Conservation (phyloP, 495 filamentous ascomycete species). For the Talaromyces thailandensis region DNA sequence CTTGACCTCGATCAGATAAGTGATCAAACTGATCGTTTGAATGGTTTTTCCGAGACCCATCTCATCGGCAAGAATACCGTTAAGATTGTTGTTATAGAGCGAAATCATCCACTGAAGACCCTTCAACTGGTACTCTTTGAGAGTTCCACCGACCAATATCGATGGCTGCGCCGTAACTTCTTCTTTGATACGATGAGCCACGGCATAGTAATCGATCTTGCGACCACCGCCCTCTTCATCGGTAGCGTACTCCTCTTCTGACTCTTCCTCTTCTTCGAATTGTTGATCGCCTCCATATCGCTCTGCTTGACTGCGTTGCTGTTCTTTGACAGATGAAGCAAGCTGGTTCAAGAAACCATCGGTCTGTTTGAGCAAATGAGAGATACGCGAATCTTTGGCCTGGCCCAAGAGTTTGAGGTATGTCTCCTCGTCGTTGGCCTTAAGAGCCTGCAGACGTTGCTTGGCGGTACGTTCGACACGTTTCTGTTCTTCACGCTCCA, state of each 20-base stretch:
- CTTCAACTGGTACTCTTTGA: conserved; percentile 98
- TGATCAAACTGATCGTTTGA: conserved; percentile 95
- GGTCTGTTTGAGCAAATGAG: conserved; percentile 89
- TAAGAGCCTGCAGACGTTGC: conserved; percentile 97
- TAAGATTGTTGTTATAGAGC: conserved; percentile 98
- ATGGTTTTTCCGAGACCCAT: conserved; percentile 99
- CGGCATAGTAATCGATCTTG: conserved; percentile 96
- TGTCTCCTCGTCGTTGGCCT: conserved; percentile 97
- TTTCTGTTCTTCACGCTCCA: conserved; percentile 98
- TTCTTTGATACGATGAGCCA: conserved; percentile 92
- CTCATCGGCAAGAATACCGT: conserved; percentile 96
- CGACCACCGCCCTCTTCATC: conserved; percentile 55
- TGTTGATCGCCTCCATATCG: conserved; percentile 60
- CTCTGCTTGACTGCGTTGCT: conserved; percentile 74
- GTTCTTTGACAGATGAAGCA: conserved; percentile 80
- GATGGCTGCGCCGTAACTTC: conserved; percentile 71
- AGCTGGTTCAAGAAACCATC: conserved; percentile 96
- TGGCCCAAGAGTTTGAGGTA: conserved; percentile 95
- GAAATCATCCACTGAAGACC: conserved; percentile 99
- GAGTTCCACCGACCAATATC: conserved; percentile 79
- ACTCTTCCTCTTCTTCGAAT: conserved; percentile 55
- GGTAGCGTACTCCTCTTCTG: conserved; percentile 56
- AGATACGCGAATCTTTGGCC: conserved; percentile 98
- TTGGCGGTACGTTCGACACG: conserved; percentile 93
- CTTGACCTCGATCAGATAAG: conserved; percentile 94